These are phyloP conservation scores for Dinochytrium kinnereticum DNA, from an alignment of 371 early-diverging fungal genomes.

Conservation along the genomic window DNA sequence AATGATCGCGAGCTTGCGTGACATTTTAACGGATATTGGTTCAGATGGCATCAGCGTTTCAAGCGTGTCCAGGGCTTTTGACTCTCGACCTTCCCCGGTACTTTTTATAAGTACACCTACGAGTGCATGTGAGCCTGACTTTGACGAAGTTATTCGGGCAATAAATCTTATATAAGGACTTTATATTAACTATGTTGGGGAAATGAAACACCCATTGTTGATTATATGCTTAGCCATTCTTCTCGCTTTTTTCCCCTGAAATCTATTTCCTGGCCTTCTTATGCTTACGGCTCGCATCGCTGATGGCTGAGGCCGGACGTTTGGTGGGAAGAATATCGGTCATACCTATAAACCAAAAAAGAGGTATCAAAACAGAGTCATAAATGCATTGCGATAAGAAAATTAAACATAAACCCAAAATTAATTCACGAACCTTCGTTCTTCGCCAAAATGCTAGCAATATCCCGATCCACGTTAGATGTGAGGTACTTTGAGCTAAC, in stretches of 20 bases:
- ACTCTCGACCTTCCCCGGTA: no score
- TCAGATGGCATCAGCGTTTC: no score
- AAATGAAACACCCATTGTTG: no score
- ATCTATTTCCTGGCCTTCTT: background rate
- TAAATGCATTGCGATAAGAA: no score
- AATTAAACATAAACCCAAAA: background rate
- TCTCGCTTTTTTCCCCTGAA: no score
- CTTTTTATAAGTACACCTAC: no score
- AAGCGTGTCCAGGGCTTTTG: no score
- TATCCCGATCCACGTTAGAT: constrained; percentile 43
- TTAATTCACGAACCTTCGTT: background rate
- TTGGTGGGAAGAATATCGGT: background rate
- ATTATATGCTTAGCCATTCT: no score
- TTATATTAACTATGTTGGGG: no score
- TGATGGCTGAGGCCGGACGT: background rate
- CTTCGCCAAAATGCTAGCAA: background rate
- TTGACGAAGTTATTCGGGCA: background rate
- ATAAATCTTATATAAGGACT: no score
- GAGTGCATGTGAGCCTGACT: no score
- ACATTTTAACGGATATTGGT: background rate
- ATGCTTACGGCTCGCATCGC: background rate
- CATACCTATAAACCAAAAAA: background rate
- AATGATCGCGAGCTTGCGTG: background rate
- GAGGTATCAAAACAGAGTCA: no score
- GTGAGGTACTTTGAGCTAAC: constrained; percentile 77